These are phyloP conservation scores for Sporothrix sp. DNA, from an alignment of 2,329 filamentous ascomycete genomes.

Conservation along the genomic window DNA sequence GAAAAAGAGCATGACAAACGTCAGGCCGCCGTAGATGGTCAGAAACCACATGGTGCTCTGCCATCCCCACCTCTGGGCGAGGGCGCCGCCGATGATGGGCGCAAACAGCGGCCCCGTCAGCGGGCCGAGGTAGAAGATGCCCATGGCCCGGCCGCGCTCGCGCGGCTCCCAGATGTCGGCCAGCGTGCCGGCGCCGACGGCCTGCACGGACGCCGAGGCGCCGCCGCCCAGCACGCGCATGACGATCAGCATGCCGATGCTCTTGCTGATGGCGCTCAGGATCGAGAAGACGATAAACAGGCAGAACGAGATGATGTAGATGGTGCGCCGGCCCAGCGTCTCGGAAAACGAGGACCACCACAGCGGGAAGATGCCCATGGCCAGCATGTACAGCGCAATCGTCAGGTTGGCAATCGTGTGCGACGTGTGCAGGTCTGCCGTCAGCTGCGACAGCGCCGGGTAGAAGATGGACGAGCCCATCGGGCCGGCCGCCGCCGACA, in stretches of 20 bases:
- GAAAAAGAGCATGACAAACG: slow-evolving; percentile 48
- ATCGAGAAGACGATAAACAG: slow-evolving; percentile 64
- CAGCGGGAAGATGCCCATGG: slow-evolving; percentile 74
- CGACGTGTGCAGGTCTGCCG: slow-evolving; percentile 50
- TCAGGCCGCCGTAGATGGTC: slow-evolving; percentile 54
- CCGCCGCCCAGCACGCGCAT: slow-evolving; percentile 67
- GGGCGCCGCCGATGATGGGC: slow-evolving; percentile 64
- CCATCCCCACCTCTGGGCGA: slow-evolving; percentile 64
- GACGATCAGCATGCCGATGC: slow-evolving; percentile 64
- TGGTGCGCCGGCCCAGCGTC: slow-evolving; percentile 59
- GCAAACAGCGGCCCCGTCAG: slow-evolving; percentile 64
- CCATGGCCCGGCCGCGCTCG: slow-evolving; percentile 71
- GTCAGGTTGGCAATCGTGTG: slow-evolving; percentile 63
- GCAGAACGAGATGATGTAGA: slow-evolving; percentile 66
- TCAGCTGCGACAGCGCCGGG: slow-evolving; percentile 58
- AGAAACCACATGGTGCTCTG: slow-evolving; percentile 70
- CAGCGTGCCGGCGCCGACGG: slow-evolving; percentile 74
- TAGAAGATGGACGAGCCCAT: slow-evolving; percentile 80
- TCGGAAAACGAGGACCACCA: slow-evolving; percentile 85
- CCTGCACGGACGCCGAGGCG: slow-evolving; percentile 69
- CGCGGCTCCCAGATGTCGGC: slow-evolving; percentile 68
- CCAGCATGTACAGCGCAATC: slow-evolving; percentile 71
- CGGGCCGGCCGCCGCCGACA: slow-evolving; percentile 68
- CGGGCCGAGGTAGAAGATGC: slow-evolving; percentile 71
- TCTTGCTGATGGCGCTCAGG: slow-evolving; percentile 57